Evolutionary conservation across 1,284 basidiomycete species (phyloP), one percentile per base, ranked within the genome.

Genomic region (Tilletia caries): DNA sequence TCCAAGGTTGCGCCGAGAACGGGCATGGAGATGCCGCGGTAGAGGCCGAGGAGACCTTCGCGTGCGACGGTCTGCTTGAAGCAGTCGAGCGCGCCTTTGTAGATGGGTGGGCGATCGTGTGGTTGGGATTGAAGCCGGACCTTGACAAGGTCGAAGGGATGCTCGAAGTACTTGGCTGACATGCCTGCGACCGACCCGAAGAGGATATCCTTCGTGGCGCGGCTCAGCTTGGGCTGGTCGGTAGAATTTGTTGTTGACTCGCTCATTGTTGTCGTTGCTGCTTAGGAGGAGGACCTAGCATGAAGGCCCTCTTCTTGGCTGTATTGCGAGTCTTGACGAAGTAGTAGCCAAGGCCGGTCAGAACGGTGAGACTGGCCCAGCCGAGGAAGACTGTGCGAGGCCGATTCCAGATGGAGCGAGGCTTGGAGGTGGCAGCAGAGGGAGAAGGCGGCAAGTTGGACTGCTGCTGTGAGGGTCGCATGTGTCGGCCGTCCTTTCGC

Each of bases 1-100:
- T 96, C 92, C 37, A 89, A 88, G 87, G 93, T 93, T n/a, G 93
- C 91, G 8, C 93, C 93, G 1, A 91, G 87, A 23, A 96, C 88
- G 0, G 94, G 93, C 73, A 92, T 92, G 5, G 92, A 91, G 1
- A 95, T 86, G 67, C 93, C 93, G 15, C 81, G 76, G 62, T 78
- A 82, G 23, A 82, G 74, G 0, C 81, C 81, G 5, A 72, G 71
- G n/a, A 80, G 68, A 25, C 81, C 81, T 52, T 82, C 81, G 20
- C 73, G 71, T 25, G 70, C 46, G 29, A 79, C 68, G 2, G 77
- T 81, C 67, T 77, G 73, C 43, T 75, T 75, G 73, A 80, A 82
- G 68, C 80, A 81, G 71, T 81, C 78, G 15, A 77, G 71, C 0
- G 79, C 79, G 10, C 79, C 79, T 0, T 68, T 67, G 54, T 81